Conservation (phyloP, 352 stramenopile species). For the Peronospora tabacina region DNA sequence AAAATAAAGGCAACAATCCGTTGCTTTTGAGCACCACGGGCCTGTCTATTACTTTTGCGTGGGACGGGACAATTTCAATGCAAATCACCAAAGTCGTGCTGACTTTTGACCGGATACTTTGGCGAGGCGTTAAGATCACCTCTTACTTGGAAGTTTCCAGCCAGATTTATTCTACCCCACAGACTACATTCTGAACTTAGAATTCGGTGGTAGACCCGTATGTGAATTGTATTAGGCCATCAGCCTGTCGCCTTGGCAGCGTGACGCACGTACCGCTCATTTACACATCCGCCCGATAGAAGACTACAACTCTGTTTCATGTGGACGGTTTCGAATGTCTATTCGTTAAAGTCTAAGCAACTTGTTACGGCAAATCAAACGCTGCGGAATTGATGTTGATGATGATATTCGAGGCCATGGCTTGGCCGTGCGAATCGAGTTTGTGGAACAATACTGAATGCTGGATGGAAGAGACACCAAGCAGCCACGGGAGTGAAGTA, state of each 20-base stretch:
- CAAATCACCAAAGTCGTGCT: slow-evolving; percentile 14
- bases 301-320: slow-evolving; percentile 3
- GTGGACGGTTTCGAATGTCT: slow-evolving; percentile 3
- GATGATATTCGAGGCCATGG: background rate
- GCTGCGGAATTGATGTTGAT: background rate
- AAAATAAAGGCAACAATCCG: too few relatives aligned
- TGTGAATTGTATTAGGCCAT: background rate
- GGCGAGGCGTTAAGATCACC: slow-evolving; percentile 5
- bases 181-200: background rate
- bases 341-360: background rate
- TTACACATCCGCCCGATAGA: background rate
- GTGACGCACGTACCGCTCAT: slow-evolving; percentile 8
- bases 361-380: background rate
- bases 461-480: too few relatives aligned
- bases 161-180: background rate
- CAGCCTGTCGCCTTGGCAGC: slow-evolving; percentile 7
- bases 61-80: slow-evolving; percentile 13
- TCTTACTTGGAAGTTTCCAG: background rate
- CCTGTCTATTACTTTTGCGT: slow-evolving; percentile 12
- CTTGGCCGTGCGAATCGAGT: too few relatives aligned
- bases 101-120: slow-evolving; percentile 24
- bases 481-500: too few relatives aligned
- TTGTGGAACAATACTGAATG: too few relatives aligned
- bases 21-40: slow-evolving; percentile 5
- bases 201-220: background rate